Percentiles rank a stretch among this genome's conserved stretches.
Conservation (phyloP, 495 filamentous ascomycete genomes). For the Xylaria nigripes region DNA sequence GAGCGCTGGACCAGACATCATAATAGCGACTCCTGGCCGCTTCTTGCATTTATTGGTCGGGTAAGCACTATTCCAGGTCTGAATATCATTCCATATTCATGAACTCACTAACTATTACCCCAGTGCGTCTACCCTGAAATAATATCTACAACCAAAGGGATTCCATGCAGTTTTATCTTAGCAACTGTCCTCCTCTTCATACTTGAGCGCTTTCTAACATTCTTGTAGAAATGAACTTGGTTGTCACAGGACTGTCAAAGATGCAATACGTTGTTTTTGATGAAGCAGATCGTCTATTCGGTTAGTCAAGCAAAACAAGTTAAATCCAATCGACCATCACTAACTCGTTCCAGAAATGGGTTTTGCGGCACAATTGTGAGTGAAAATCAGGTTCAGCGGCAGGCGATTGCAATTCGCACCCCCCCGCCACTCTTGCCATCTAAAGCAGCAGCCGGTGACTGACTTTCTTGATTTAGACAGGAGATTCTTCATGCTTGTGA, state of each 20-base stretch:
- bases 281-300: slow-evolving; percentile 92
- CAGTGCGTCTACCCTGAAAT: neutral
- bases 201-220: neutral
- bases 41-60: slow-evolving; percentile 94
- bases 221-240: slow-evolving; percentile 71
- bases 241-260: slow-evolving; percentile 40
- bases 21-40: slow-evolving; percentile 92
- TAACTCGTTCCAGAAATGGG: slow-evolving; percentile 58
- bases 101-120: neutral
- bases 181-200: neutral
- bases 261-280: slow-evolving; percentile 92
- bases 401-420: neutral
- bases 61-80: neutral
- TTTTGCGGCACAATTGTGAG: slow-evolving; percentile 72
- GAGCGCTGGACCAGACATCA: slow-evolving; percentile 84
- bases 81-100: neutral
- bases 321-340: neutral
- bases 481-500: slow-evolving; percentile 75
- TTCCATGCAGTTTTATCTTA: neutral
- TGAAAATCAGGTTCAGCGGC: neutral
- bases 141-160: neutral
- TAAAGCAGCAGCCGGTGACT: neutral
- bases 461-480: slow-evolving; percentile 25
- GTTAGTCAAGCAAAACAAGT: neutral
- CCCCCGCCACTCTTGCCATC: neutral